phyloP scores from a whole-genome alignment of 768 basidiomycete genomes.

The Lactifluus echinatus region DNA sequence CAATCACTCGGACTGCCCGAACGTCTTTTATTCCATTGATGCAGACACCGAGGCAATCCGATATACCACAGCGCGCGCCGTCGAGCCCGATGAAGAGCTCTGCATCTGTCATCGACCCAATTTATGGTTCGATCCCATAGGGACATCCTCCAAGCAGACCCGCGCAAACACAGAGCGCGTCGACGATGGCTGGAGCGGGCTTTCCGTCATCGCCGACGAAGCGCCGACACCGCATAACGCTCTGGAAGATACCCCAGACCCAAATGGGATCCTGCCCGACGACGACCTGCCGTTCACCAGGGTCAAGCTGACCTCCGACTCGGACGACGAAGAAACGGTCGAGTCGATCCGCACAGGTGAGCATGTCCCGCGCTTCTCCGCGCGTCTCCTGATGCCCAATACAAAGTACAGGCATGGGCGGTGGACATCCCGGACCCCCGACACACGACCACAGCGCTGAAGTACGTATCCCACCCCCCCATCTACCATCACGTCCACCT shows the following conservation, averaged over 20 bases:
- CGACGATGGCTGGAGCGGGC: conserved; percentile 42
- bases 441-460: conserved; percentile 52
- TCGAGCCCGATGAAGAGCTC: conserved; percentile 60
- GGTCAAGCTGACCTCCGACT: conserved; percentile 48
- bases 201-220: conserved; percentile 26
- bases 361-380: conserved; percentile 15
- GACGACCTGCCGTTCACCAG: conserved; percentile 58
- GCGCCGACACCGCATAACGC: conserved; percentile 13
- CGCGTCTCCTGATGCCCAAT: conserved; percentile 3
- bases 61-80: conserved; percentile 46
- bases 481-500: background rate
- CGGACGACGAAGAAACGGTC: conserved; percentile 52
- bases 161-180: background rate
- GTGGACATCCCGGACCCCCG: conserved; percentile 61
- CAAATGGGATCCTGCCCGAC: conserved; percentile 44
- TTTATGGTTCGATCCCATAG: conserved; percentile 53
- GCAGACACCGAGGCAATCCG: conserved; percentile 46
- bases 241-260: conserved; percentile 28
- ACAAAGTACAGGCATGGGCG: conserved; percentile 63
- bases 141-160: background rate
- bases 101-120: conserved; percentile 70
- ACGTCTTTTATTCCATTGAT: conserved; percentile 59
- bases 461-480: conserved; percentile 31
- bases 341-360: conserved; percentile 49
- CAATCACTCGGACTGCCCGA: conserved; percentile 65